phyloP scores from a whole-genome alignment of 192 early-diverging fungal species.

The Ramicandelaber brevisporus region DNA sequence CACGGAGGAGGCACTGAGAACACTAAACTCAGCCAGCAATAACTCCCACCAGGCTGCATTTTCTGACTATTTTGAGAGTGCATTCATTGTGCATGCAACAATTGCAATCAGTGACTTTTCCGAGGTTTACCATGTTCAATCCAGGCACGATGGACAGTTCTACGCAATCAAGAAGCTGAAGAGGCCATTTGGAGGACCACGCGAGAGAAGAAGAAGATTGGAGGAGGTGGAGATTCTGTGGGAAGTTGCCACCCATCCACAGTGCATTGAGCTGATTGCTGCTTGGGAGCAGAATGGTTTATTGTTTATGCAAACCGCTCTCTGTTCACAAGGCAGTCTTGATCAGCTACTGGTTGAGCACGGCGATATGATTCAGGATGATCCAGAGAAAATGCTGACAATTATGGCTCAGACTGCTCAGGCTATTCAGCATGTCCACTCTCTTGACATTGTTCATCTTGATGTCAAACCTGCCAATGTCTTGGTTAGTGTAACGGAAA shows the following conservation, averaged over 20 bases:
- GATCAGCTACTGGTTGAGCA: slow-evolving; percentile 9
- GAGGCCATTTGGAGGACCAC: slow-evolving; percentile 31
- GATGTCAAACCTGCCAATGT: slow-evolving; percentile 84
- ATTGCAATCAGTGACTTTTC: no score
- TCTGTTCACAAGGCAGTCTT: slow-evolving; percentile 54
- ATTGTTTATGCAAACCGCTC: slow-evolving; percentile 72
- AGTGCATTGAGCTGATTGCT: slow-evolving; percentile 41
- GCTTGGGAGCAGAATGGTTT: slow-evolving; percentile 86
- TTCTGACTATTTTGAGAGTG: no score
- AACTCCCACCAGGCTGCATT: no score
- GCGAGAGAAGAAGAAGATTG: slow-evolving; percentile 40
- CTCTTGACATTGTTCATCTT: slow-evolving; percentile 44
- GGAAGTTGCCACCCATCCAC: slow-evolving; percentile 20
- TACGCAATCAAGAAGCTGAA: slow-evolving; percentile 71
- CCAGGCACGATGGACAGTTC: slow-evolving; percentile 22
- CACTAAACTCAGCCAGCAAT: no score
- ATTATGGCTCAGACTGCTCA: slow-evolving; percentile 18
- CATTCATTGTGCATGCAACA: no score
- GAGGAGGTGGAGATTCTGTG: slow-evolving; percentile 67
- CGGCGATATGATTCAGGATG: slow-evolving; percentile 3
- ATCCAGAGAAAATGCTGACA: slow-evolving; percentile 43
- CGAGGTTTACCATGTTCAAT: slow-evolving; percentile 49
- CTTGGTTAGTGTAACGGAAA: slow-evolving; percentile 23
- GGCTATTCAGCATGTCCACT: slow-evolving; percentile 49
- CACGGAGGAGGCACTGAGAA: no score